Percentiles rank a stretch among this genome's conserved stretches.
These are phyloP conservation scores for Salix dunnii DNA, from an alignment of 345 rosid species.

Conservation along the genomic window DNA sequence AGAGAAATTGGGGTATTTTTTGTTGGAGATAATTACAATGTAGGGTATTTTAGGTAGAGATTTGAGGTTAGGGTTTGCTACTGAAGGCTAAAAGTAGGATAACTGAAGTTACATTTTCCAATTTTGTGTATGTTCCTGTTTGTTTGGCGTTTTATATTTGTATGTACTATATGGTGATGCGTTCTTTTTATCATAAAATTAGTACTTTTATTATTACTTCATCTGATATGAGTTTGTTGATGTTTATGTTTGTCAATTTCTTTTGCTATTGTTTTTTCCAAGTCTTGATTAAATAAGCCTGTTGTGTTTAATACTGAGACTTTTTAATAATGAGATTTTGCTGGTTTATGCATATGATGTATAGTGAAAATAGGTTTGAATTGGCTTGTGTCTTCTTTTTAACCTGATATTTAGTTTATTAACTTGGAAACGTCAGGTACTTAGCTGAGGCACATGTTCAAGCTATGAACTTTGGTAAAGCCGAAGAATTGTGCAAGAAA, in stretches of 20 bases:
- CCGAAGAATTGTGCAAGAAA: constrained; percentile 86
- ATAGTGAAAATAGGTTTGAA: neutral
- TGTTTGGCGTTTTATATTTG: neutral
- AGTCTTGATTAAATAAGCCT: neutral
- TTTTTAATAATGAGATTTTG: neutral
- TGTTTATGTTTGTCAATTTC: neutral
- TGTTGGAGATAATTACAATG: neutral
- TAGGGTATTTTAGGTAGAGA: neutral
- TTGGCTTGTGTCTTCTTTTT: neutral
- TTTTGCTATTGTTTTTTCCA: neutral
- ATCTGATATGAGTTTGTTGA: neutral
- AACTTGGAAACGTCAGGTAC: constrained; percentile 49
- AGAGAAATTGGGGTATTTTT: neutral
- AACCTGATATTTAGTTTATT: neutral
- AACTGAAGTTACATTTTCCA: neutral
- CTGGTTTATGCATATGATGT: neutral
- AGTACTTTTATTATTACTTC: neutral
- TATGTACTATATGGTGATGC: neutral
- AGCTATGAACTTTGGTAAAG: constrained; percentile 97
- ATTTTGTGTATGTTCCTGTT: neutral
- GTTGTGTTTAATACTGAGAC: neutral
- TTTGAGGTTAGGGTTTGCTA: neutral
- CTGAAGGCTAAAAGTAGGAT: neutral
- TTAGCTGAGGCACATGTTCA: constrained; percentile 97
- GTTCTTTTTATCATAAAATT: neutral